Evolutionary conservation across 495 filamentous ascomycete genomes (phyloP).

Genomic region (Aspergillus kassunensis): DNA sequence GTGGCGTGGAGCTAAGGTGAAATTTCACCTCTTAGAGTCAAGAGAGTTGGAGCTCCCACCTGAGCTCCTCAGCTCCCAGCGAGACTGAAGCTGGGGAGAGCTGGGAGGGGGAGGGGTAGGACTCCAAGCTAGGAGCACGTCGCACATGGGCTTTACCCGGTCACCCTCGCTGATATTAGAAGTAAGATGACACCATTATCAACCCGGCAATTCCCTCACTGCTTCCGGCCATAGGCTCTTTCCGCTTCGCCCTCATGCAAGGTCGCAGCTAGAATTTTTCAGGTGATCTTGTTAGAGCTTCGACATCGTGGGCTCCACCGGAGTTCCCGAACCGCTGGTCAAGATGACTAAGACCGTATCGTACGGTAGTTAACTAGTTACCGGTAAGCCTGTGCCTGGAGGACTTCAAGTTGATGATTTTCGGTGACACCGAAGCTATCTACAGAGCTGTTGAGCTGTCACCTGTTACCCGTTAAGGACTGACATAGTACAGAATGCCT

Average conservation of each 20-base stretch:
- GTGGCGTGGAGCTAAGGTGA: constrained; percentile 23
- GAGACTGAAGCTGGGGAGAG: constrained; percentile 18
- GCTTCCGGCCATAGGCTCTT: neutral
- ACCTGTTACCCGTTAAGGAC: neutral
- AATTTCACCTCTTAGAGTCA: constrained; percentile 16
- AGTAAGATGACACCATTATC: constrained; percentile 5
- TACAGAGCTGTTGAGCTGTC: no score
- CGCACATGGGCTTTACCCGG: constrained; percentile 12
- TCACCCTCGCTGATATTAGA: neutral
- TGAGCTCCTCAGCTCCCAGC: no score
- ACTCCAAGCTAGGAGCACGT: constrained; percentile 12
- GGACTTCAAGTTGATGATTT: no score
- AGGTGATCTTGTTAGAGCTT: constrained; percentile 16
- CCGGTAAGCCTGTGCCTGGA: no score
- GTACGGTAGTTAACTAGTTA: no score
- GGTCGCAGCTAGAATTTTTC: constrained; percentile 6
- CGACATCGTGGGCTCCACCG: constrained; percentile 12
- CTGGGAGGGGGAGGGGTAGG: constrained; percentile 7
- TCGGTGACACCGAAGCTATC: neutral
- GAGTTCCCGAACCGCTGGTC: constrained; percentile 19
- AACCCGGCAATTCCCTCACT: neutral
- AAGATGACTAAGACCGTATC: constrained; percentile 10
- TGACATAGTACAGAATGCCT: no score
- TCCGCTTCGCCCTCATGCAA: neutral
- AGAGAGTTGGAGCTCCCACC: constrained; percentile 18